Evolutionary conservation across 768 basidiomycete genomes (phyloP), one percentile per base, ranked within the genome.

Genomic region (Suillus sp.): DNA sequence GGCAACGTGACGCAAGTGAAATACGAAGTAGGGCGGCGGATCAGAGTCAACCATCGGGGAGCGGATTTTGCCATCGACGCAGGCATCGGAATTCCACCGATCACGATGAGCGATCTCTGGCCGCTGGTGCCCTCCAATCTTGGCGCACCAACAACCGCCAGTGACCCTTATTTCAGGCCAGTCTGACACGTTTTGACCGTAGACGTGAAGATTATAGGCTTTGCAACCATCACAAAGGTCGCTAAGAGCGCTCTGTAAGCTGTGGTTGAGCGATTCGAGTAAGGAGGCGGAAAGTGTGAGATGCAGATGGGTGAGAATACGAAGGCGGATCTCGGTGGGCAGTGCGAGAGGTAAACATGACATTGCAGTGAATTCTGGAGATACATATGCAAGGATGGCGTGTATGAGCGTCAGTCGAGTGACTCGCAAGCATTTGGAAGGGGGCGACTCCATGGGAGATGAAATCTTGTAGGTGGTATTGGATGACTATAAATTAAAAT

Each of bases 131-230:
- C 45, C 65, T 53, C 69, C 70, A 58, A 71, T 67, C 47, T 71
- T 68, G 47, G 69, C 62, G 68, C 85, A 86, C n/a, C 74, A 74
- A 68, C 85, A 86, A 18, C 81, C 77, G 1, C 83, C 78, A 8
- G 72, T 74, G 45, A 69, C 71, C 54, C 75, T 78, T 60, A 84
- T 81, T 61, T 83, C 80, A 50, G 82, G 81, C 85, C 85, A 86
- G 53, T 81, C 77, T 70, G 81, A 84, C 10, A 85, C 74, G 64
- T 82, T 79, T 35, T 75, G 75, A 1, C 85, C 85, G 65, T 80
- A 86, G 30, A 86, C 82, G 62, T 84, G 82, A 25, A 81, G 71
- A 68, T 85, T 80, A 69, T 83, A 86, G 22, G 79, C 75, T 66
- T 78, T 74, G 71, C 83, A 85, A 62, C 85, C 80, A 38, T 78